Conservation (phyloP, 176 grass and related monocot genomes). For the sorghum (Sorghum bicolor) region Sorghum_bicolor_NCBIv3 NC_012870.2:76976001-76976500, state of each 20-base stretch:
- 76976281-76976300: conserved; percentile 81
- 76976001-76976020: background rate
- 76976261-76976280: conserved; percentile 87
- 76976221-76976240: conserved; percentile 21
- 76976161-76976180: background rate
- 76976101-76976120: background rate
- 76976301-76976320: conserved; percentile 83
- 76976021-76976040: background rate
- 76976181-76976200: background rate
- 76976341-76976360: conserved; percentile 65
- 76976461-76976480: conserved; percentile 62
- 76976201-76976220: background rate
- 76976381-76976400: conserved; percentile 9
- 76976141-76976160: background rate
- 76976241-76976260: conserved; percentile 53
- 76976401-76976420: background rate
- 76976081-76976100: conserved; percentile 3
- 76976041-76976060: background rate
- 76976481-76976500: conserved; percentile 63
- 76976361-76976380: conserved; percentile 25
- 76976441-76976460: conserved; percentile 98
- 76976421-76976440: conserved; percentile 33
- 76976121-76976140: conserved; percentile 1
- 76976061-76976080: background rate
- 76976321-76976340: conserved; percentile 76